phyloP scores from a whole-genome alignment of 495 filamentous ascomycete species.

The Penicillium tannophilum region DNA sequence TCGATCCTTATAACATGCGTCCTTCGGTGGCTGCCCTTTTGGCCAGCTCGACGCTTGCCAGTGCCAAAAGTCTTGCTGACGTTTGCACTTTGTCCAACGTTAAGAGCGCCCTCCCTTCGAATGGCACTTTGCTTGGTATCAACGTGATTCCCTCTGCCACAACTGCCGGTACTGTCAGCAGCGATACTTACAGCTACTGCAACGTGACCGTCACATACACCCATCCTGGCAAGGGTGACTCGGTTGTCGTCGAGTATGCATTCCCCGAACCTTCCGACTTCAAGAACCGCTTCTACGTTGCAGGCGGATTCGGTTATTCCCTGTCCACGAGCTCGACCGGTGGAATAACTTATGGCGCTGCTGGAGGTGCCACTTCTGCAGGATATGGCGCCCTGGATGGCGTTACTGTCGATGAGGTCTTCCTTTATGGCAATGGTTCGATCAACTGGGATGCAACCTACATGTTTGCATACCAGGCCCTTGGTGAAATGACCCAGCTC shows the following conservation, averaged over 20 bases:
- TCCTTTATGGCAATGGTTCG: conserved; percentile 39
- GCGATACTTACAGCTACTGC: conserved; percentile 32
- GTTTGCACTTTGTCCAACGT: conserved; percentile 35
- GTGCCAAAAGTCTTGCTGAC: conserved; percentile 29
- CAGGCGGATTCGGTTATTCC: conserved; percentile 36
- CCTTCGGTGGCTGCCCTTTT: neutral
- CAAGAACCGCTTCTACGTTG: conserved; percentile 38
- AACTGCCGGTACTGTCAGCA: conserved; percentile 26
- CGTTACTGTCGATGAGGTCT: conserved; percentile 35
- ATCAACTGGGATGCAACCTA: conserved; percentile 45
- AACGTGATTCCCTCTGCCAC: conserved; percentile 29
- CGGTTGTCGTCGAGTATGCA: conserved; percentile 31
- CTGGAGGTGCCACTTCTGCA: conserved; percentile 35
- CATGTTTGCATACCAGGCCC: conserved; percentile 46
- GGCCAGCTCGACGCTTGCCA: conserved; percentile 22
- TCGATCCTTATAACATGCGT: neutral
- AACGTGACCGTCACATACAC: conserved; percentile 38
- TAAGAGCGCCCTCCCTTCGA: conserved; percentile 28
- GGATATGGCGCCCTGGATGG: conserved; percentile 39
- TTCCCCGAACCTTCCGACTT: conserved; percentile 33
- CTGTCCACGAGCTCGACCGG: conserved; percentile 27
- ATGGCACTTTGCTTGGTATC: conserved; percentile 34
- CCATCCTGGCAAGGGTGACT: conserved; percentile 33
- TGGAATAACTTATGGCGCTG: conserved; percentile 42
- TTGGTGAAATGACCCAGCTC: conserved; percentile 38